Evolutionary conservation across 176 grass and related monocot species (phyloP).

Genomic region (Aegilops tauschii): DNA sequence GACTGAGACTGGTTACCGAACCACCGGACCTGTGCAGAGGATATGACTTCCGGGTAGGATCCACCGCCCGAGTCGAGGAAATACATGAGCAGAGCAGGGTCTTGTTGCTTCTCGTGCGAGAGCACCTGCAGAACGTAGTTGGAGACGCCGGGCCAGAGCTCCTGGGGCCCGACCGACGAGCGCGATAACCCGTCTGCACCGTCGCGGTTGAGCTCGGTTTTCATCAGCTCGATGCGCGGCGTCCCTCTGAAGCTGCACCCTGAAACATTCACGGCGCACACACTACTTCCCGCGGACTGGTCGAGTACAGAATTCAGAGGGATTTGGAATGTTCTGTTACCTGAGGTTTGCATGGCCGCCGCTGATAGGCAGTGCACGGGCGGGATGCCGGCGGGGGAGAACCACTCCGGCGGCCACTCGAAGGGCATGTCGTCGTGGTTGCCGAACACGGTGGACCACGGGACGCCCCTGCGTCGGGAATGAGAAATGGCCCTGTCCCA

Average conservation of each 20-base stretch:
- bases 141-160: constrained; percentile 79
- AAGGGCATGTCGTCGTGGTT: constrained; percentile 91
- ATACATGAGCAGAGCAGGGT: constrained; percentile 63
- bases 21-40: constrained; percentile 62
- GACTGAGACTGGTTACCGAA: constrained; percentile 40
- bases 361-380: constrained; percentile 37
- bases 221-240: constrained; percentile 45
- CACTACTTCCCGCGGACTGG: neutral
- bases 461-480: constrained; percentile 46
- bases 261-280: neutral
- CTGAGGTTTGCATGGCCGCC: constrained; percentile 23
- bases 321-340: neutral
- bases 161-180: constrained; percentile 41
- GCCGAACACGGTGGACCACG: constrained; percentile 73
- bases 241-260: constrained; percentile 65
- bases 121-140: constrained; percentile 72
- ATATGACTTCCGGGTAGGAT: constrained; percentile 72
- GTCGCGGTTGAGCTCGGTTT: constrained; percentile 38
- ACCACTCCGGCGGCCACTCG: constrained; percentile 90
- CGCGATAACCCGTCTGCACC: constrained; percentile 24
- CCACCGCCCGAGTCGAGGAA: constrained; percentile 93
- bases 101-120: constrained; percentile 17
- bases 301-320: too few species aligned
- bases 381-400: constrained; percentile 65
- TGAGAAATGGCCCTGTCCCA: constrained; percentile 72